Base-by-base conservation (phyloP, 352 stramenopile genomes). In the Sclerospora graminicola region DNA sequence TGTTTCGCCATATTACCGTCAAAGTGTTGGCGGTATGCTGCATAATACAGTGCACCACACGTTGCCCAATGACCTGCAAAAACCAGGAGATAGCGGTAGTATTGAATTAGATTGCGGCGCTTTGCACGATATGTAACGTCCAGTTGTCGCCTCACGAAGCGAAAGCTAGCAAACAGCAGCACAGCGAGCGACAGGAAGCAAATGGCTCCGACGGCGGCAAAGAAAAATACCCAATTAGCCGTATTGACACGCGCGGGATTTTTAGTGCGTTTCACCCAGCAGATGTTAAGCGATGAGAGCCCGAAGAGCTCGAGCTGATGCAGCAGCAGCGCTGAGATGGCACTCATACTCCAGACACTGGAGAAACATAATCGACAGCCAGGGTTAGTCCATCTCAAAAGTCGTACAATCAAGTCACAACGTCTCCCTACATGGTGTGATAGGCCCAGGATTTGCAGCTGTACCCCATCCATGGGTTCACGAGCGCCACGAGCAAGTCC, bases 401-500 rank as follows among this genome's bases (percentile, higher is more conserved):
- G 7, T 7, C 7, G 7, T 30, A 30, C 26, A 30, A 30, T 10
- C 7, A 30, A 30, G 26, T 0, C 3, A 15, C 28, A 33, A 8
- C 27, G 21, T 26, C 21, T 26, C 3, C 21, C 21, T 65, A 89
- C 79, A 89, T 84, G 21, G 53, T 77, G 33, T 92, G 80, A 48
- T 92, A 89, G 18, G 74, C 60, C 75, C 80, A 85, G 10, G 77
- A 67, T 47, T 92, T 92, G 69, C 79, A 88, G 9, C 73, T 66
- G 56, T 92, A 92, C 38, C 80, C 77, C 75, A 89, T 89, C 80
- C 80, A 89, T 5, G 80, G 80, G 51, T 92, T 89, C 32, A 92
- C 77, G 32, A 92, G 73, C 39, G 77, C 80, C 45, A 92, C 73
- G 14, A 92, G 69, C 41, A 92, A 65, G 49, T 89, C 80, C 20